Conservation (phyloP, 2,329 filamentous ascomycete genomes). For the Hypoxylon sp. region DNA sequence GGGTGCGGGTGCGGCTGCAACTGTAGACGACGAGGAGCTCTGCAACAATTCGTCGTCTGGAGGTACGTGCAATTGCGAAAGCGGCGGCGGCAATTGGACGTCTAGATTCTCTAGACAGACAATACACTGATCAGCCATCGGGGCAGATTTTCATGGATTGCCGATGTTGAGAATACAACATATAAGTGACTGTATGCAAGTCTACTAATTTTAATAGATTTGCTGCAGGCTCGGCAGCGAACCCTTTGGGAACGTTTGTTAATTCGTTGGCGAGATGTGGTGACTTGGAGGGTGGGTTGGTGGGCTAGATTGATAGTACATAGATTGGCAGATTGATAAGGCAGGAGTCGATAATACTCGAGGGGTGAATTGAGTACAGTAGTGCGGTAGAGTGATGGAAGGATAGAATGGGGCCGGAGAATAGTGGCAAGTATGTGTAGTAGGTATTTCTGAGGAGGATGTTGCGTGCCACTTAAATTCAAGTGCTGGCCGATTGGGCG, state of each 20-base stretch:
- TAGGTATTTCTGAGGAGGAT: not conserved
- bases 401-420: conserved; percentile 17
- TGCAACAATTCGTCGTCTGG: conserved; percentile 36
- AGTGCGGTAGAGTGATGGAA: conserved; percentile 8
- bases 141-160: conserved; percentile 55
- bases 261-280: conserved; percentile 28
- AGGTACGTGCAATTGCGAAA: conserved; percentile 47
- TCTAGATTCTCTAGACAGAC: conserved; percentile 76
- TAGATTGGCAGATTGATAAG: conserved; percentile 39
- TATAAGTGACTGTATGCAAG: conserved; percentile 58
- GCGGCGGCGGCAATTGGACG: conserved; percentile 49
- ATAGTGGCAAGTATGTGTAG: conserved; percentile 18
- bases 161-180: conserved; percentile 54
- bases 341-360: conserved; percentile 38
- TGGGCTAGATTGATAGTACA: conserved; percentile 22
- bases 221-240: conserved; percentile 45
- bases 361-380: conserved; percentile 31
- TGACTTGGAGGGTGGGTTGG: conserved; percentile 10
- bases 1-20: conserved; percentile 37
- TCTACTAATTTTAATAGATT: conserved; percentile 48
- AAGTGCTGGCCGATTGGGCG: conserved; percentile 21
- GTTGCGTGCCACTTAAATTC: conserved; percentile 11
- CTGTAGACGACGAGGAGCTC: conserved; percentile 32
- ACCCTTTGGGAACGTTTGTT: conserved; percentile 35
- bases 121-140: conserved; percentile 76